Base-by-base conservation (phyloP, 345 rosid species). In the Corchorus olitorius region DNA sequence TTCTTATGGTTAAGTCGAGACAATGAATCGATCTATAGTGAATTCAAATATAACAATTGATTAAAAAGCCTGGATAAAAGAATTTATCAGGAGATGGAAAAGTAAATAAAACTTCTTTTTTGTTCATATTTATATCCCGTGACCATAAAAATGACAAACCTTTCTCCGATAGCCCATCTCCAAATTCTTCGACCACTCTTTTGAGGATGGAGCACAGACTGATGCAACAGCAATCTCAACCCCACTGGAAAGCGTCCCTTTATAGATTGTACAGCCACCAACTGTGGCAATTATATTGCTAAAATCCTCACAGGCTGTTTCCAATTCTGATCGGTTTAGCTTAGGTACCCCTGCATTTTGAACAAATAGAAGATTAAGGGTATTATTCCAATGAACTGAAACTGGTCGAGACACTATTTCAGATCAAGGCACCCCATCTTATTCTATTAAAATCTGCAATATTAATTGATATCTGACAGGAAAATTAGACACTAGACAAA, bases 281-380 rank as follows among this genome's bases (percentile, higher is more conserved):
- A 75, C 37, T 20, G 92, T 85, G 74, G 85, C 86, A 65, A 97
- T 88, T 61, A 97, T 97, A 74, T 97, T 97, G 86, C 99, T 94
- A 80, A 97, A 97, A 85, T 97, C 99, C 85, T 97, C 99, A 59
- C 99, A 97, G 37, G 99, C 99, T 84, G 93, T 89, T 82, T 97
- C 97, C 79, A 97, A 82, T 76, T 97, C 98, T 3, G 88, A 46
- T 65, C 91, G 87, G 80, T 92, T 94, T 79, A 97, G 80, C 88
- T 94, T 97, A 13, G 99, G 99, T 62, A 97, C 98, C 53, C 99
- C 99, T 93, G 85, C 74, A 76, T 79, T 78, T 80, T 62, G 27
- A 41, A 81, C 19, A n/a, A 16, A 49, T 37, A 43, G 7, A 62
- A 1, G 20, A 41, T 49, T 45, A 56, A 54, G 11, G 43, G 5